Evolutionary conservation across 345 rosid species (phyloP), one percentile per base, ranked within the genome.

Genomic region (Noccaea bulbosa): DNA sequence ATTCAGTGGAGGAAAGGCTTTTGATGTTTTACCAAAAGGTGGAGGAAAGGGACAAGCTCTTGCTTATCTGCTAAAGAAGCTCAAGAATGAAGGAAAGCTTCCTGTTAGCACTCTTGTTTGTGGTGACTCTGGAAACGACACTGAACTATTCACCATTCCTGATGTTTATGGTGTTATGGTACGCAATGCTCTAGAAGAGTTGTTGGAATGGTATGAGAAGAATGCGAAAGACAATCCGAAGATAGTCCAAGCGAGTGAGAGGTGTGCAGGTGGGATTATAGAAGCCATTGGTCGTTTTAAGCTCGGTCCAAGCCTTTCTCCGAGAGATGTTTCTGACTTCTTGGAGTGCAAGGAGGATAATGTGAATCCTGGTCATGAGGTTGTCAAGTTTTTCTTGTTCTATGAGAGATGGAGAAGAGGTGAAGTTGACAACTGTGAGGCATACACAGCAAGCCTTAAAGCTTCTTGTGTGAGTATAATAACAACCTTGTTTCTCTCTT

Each of bases 1-100:
- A 20, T 94, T 89, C 62, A 89, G 96, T 80, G 96, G 96, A 51
- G 98, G 98, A 62, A 87, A 77, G 70, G 99, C 89, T 77, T 81
- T 94, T 72, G 99, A 89, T 80, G 87, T 94, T 65, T 77, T 94
- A 54, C 89, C 98, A 30, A 81, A 83, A 85, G 89, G 93, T 79
- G 98, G 93, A 73, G 99, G 99, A 39, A 94, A 94, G 78, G 98
- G 99, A 73, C 96, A 89, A 80, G 99, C 98, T 67, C 97, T 91
- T 66, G 93, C 93, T 7, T 94, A 91, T 83, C 82, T 94, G 53
- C 84, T 83, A 11, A 78, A 81, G 82, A 89, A 94, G 78, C 83
- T 94, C 15, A 85, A 81, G 74, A 43, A 65, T 62, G 88, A 81
- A 78, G 88, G 96, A 74, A 87, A 82, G 51, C 78, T 80, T 20